Percentiles rank a stretch among this genome's conserved stretches.
Evolutionary conservation across 768 basidiomycete species (phyloP).

Genomic region (Kwoniella sp.): DNA sequence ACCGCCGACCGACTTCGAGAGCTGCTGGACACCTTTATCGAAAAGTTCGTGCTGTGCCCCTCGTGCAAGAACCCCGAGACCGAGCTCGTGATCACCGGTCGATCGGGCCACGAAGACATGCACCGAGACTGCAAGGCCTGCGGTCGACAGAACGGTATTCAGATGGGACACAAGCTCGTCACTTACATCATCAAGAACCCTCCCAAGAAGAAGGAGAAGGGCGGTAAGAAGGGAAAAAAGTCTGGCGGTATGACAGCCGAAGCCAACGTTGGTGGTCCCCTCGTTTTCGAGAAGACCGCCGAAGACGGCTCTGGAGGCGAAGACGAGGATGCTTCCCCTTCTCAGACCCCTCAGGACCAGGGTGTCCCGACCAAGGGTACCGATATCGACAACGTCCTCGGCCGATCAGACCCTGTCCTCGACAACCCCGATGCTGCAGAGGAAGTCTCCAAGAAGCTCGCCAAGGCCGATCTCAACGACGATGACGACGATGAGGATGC

Average conservation of each 20-base stretch:
- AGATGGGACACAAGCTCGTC: slow-evolving; percentile 95
- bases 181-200: slow-evolving; percentile 98
- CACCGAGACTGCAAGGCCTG: slow-evolving; percentile 98
- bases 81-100: slow-evolving; percentile 76
- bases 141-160: slow-evolving; percentile 83
- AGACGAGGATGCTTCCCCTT: slow-evolving; percentile 42
- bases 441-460: slow-evolving; percentile 69
- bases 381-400: slow-evolving; percentile 76
- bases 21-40: slow-evolving; percentile 94
- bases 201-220: slow-evolving; percentile 72
- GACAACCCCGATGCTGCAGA: slow-evolving; percentile 61
- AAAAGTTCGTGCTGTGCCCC: slow-evolving; percentile 95
- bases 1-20: slow-evolving; percentile 87
- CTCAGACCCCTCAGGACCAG: slow-evolving; percentile 19
- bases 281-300: slow-evolving; percentile 57
- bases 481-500: slow-evolving; percentile 79
- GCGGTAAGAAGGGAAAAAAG: slow-evolving; percentile 58
- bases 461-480: slow-evolving; percentile 68
- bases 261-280: slow-evolving; percentile 52
- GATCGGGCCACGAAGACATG: slow-evolving; percentile 75
- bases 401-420: slow-evolving; percentile 60
- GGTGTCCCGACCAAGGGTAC: slow-evolving; percentile 47
- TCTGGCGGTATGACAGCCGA: slow-evolving; percentile 54
- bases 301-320: slow-evolving; percentile 53
- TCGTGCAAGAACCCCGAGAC: slow-evolving; percentile 99